Evolutionary conservation across 495 filamentous ascomycete genomes (phyloP).

Genomic region (Glonium stellatum): DNA sequence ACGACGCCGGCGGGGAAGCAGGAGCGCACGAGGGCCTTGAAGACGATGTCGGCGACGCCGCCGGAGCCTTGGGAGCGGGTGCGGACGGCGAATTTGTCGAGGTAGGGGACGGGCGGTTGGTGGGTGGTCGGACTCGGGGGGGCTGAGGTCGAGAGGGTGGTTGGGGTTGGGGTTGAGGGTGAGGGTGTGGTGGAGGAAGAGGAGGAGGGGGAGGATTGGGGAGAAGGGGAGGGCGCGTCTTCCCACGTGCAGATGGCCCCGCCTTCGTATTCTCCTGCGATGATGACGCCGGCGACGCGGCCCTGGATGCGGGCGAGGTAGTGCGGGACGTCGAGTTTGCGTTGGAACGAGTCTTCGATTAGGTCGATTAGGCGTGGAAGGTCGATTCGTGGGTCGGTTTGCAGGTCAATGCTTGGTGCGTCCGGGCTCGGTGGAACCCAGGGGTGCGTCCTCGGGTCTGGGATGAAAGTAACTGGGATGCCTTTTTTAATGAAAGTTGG

Average conservation of each 20-base stretch:
- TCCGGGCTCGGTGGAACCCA: constrained; percentile 60
- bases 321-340: constrained; percentile 72
- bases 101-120: constrained; percentile 93
- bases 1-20: too few relatives aligned
- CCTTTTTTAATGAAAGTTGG: constrained; percentile 87
- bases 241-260: constrained; percentile 96
- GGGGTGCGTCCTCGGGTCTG: constrained; percentile 51
- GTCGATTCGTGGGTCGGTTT: constrained; percentile 70
- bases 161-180: constrained; percentile 49
- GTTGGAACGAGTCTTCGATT: constrained; percentile 89
- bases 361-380: constrained; percentile 73
- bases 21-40: constrained; percentile 85
- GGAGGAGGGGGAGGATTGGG: constrained; percentile 49
- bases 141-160: too few relatives aligned
- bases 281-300: constrained; percentile 79
- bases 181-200: too few relatives aligned
- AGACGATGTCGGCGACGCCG: constrained; percentile 90
- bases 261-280: constrained; percentile 95
- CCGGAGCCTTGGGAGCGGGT: constrained; percentile 82
- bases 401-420: constrained; percentile 49
- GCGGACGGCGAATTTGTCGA: constrained; percentile 96
- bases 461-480: constrained; percentile 79
- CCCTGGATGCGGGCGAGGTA: constrained; percentile 73
- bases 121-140: too few relatives aligned
- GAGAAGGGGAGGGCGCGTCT: constrained; percentile 51